Evolutionary conservation across 345 rosid species (phyloP).

Genomic region (Hypericum androsaemum): DNA sequence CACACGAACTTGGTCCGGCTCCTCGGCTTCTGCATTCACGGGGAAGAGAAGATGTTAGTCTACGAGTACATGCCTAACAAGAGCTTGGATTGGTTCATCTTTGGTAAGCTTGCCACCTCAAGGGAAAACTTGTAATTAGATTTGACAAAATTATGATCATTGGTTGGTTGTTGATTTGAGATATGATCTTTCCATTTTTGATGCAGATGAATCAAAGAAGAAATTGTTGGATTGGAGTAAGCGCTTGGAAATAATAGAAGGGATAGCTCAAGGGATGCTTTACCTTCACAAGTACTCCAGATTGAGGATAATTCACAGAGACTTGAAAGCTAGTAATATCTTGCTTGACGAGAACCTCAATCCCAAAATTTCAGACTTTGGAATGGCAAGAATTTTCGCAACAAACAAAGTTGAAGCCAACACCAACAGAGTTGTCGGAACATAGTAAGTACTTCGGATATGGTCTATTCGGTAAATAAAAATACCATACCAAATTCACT

Average conservation of each 20-base stretch:
- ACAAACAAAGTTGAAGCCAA: neutral
- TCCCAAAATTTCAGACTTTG: neutral
- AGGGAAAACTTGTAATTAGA: too few relatives aligned
- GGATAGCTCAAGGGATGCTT: conserved; percentile 1
- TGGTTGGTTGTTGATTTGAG: too few relatives aligned
- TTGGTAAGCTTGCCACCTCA: neutral
- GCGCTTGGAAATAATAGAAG: neutral
- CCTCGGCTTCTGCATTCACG: conserved; percentile 1
- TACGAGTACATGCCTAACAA: conserved; percentile 3
- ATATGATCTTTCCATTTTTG: neutral
- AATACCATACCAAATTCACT: too few relatives aligned
- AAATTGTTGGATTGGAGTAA: neutral
- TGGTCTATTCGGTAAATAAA: too few relatives aligned
- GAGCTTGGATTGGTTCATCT: conserved; percentile 3
- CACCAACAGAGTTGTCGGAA: conserved; percentile 4
- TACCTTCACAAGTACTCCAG: conserved; percentile 3
- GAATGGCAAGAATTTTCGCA: neutral
- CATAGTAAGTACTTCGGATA: neutral
- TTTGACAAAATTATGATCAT: too few relatives aligned
- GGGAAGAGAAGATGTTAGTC: conserved; percentile 1
- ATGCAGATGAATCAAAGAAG: conserved; percentile 1
- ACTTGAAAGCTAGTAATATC: conserved; percentile 3
- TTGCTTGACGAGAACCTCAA: neutral
- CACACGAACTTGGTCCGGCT: neutral
- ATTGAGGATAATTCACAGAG: conserved; percentile 4